Evolutionary conservation across 2,329 filamentous ascomycete genomes (phyloP).

Genomic region (Xylariaceae sp.): DNA sequence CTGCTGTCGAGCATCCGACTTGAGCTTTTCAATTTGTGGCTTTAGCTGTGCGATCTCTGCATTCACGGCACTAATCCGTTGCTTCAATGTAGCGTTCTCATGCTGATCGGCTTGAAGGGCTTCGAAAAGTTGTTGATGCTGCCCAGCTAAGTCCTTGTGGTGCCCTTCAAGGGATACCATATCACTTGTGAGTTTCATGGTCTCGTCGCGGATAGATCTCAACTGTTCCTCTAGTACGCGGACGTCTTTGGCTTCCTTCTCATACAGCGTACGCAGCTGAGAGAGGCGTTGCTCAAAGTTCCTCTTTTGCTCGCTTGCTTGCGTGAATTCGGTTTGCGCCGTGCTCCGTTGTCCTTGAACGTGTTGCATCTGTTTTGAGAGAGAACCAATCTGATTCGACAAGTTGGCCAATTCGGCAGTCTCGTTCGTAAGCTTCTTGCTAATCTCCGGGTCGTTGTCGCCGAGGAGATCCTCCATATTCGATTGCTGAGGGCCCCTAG

Average conservation of each 20-base stretch:
- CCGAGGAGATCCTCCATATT: conserved; percentile 74
- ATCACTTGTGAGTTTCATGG: conserved; percentile 76
- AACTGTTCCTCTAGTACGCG: conserved; percentile 81
- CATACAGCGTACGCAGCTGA: conserved; percentile 81
- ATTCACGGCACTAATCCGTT: conserved; percentile 79
- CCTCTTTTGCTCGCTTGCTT: conserved; percentile 79
- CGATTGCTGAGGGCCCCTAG: conserved; percentile 15
- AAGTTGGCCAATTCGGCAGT: conserved; percentile 91
- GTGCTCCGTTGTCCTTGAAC: conserved; percentile 75
- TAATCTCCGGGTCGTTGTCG: conserved; percentile 82
- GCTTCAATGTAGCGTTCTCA: conserved; percentile 80
- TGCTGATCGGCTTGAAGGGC: conserved; percentile 81
- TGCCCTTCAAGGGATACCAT: conserved; percentile 76
- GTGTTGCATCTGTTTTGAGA: conserved; percentile 92
- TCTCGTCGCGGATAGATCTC: conserved; percentile 68
- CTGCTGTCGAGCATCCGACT: conserved; percentile 86
- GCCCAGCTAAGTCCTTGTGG: conserved; percentile 73
- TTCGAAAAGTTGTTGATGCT: conserved; percentile 70
- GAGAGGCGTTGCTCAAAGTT: conserved; percentile 86
- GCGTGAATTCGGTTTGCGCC: conserved; percentile 76
- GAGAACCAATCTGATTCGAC: conserved; percentile 86
- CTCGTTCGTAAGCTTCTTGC: conserved; percentile 81
- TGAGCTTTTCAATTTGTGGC: conserved; percentile 88
- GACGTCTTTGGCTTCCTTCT: conserved; percentile 86
- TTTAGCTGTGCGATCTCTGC: conserved; percentile 77